phyloP scores from a whole-genome alignment of 106 monocot species.

The Xerophyta viscosa region DNA sequence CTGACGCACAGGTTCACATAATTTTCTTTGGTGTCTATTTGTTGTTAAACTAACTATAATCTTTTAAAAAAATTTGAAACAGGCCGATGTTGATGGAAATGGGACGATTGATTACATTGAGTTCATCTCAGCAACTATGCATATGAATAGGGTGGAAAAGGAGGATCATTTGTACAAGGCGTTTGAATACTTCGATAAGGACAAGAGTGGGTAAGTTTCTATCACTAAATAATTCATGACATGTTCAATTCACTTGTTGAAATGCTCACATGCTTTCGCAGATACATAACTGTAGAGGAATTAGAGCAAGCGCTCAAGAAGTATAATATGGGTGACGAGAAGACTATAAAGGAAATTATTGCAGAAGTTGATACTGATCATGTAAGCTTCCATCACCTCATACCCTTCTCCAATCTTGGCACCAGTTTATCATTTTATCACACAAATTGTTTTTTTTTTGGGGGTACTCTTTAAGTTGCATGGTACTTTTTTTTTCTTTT shows the following conservation, averaged over 20 bases:
- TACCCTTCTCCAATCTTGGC: too few relatives aligned
- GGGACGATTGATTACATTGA: conserved; percentile 81
- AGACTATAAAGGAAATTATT: conserved; percentile 60
- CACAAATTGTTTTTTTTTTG: too few relatives aligned
- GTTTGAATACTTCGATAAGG: conserved; percentile 80
- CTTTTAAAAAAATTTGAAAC: too few relatives aligned
- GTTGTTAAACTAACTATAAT: too few relatives aligned
- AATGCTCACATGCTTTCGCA: conserved; percentile 12
- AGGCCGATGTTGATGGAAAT: conserved; percentile 93
- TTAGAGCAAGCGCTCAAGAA: conserved; percentile 57
- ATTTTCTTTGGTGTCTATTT: not conserved
- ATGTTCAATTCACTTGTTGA: too few relatives aligned
- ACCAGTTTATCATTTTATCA: too few relatives aligned
- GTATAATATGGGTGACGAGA: conserved; percentile 66
- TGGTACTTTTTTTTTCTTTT: too few relatives aligned
- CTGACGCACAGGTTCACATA: too few relatives aligned
- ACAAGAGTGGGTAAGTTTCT: conserved; percentile 65
- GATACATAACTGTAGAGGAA: conserved; percentile 75
- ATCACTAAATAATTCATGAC: too few relatives aligned
- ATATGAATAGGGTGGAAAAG: conserved; percentile 73
- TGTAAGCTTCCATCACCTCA: conserved; percentile 37
- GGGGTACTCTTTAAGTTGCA: too few relatives aligned
- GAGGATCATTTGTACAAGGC: conserved; percentile 70
- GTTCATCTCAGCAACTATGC: conserved; percentile 80
- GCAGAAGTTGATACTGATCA: conserved; percentile 72